phyloP scores from a whole-genome alignment of 1,284 basidiomycete genomes.

The Boletus subluridellus region DNA sequence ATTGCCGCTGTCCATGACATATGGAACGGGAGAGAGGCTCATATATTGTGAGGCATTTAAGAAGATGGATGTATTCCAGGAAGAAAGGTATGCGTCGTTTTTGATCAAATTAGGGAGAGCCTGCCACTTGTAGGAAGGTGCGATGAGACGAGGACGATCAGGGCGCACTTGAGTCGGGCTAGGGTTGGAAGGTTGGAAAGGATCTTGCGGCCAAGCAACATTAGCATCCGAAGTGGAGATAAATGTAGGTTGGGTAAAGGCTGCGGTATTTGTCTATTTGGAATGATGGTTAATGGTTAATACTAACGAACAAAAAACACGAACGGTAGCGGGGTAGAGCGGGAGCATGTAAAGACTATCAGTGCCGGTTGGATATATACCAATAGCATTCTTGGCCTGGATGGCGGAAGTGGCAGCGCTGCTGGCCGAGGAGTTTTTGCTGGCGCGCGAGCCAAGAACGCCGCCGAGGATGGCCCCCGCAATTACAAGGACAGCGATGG shows the following conservation, averaged over 20 bases:
- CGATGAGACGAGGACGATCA: slow-evolving; percentile 88
- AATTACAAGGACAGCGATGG: slow-evolving; percentile 54
- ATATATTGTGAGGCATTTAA: slow-evolving; percentile 79
- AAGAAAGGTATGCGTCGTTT: slow-evolving; percentile 80
- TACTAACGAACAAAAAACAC: slow-evolving; percentile 32
- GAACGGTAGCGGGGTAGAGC: slow-evolving; percentile 81
- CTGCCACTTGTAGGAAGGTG: slow-evolving; percentile 89
- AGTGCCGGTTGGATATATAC: slow-evolving; percentile 71
- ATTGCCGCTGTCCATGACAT: slow-evolving; percentile 77
- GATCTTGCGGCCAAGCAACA: slow-evolving; percentile 72
- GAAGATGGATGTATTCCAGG: slow-evolving; percentile 93
- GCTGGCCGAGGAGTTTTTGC: slow-evolving; percentile 42
- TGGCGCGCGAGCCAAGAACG: slow-evolving; percentile 55
- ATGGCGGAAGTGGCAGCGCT: slow-evolving; percentile 50
- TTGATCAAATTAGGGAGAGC: slow-evolving; percentile 78
- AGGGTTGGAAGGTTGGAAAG: slow-evolving; percentile 63
- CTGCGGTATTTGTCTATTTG: slow-evolving; percentile 72
- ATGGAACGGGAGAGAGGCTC: slow-evolving; percentile 59
- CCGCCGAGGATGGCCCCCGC: slow-evolving; percentile 65
- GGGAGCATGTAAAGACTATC: slow-evolving; percentile 75
- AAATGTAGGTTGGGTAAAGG: slow-evolving; percentile 74
- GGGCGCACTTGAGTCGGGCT: slow-evolving; percentile 60
- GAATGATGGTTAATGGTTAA: slow-evolving; percentile 1
- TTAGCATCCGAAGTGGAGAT: slow-evolving; percentile 46
- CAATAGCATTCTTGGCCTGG: slow-evolving; percentile 59